phyloP scores from a whole-genome alignment of 176 grass and related monocot genomes.

The Carex scoparia region DNA sequence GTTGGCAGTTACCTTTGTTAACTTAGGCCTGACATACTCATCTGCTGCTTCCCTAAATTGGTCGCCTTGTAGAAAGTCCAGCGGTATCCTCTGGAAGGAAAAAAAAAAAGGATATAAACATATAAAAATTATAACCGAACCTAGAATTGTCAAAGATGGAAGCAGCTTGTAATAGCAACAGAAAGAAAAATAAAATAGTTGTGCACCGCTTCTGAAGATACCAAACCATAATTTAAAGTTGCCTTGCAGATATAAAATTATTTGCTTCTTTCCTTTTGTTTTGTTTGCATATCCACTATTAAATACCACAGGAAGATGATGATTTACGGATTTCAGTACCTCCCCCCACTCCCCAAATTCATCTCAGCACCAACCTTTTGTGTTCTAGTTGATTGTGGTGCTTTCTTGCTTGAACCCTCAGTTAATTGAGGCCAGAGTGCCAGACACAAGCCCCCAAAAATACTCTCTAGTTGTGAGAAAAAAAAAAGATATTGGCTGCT shows the following conservation, averaged over 20 bases:
- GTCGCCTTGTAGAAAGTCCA: conserved; percentile 88
- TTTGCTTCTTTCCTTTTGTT: background rate
- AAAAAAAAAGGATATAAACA: conserved; percentile 15
- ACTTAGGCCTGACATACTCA: conserved; percentile 78
- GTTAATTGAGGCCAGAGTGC: background rate
- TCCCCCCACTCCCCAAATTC: too few relatives aligned
- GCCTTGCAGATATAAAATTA: background rate
- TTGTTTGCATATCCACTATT: background rate
- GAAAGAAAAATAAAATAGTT: background rate
- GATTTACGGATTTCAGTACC: background rate
- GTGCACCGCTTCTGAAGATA: background rate
- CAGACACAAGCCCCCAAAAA: background rate
- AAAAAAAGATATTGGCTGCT: background rate
- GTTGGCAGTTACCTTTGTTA: conserved; percentile 69
- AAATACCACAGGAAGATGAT: background rate
- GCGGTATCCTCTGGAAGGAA: conserved; percentile 79
- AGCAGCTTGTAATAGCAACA: background rate
- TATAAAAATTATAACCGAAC: background rate
- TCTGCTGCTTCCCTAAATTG: conserved; percentile 84
- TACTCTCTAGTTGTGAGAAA: background rate
- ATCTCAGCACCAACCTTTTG: background rate
- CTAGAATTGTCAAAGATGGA: background rate
- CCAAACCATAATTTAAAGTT: background rate
- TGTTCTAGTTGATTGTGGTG: background rate
- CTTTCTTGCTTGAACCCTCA: background rate